Percentiles rank a stretch among this genome's conserved stretches.
Conservation (phyloP, 352 stramenopile genomes). For the Globisporangium acanthophoron region DNA sequence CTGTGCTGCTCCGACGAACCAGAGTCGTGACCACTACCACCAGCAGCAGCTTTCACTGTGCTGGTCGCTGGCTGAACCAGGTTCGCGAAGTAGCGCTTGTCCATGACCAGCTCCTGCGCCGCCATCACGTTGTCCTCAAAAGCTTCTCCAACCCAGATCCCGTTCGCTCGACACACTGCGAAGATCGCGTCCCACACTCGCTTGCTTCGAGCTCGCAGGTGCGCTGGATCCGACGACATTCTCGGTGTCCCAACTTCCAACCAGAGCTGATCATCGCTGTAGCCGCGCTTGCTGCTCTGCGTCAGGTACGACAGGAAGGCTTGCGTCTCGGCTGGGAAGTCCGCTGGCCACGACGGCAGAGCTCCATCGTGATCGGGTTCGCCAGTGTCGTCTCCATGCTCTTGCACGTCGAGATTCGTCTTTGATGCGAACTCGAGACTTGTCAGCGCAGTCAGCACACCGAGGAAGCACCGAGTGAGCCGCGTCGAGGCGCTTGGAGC, state of each 20-base stretch:
- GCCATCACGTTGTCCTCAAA: slow-evolving; percentile 25
- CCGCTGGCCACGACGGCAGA: background rate
- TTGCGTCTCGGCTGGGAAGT: slow-evolving; percentile 6
- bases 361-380: background rate
- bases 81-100: slow-evolving; percentile 12
- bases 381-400: background rate
- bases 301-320: slow-evolving; percentile 10
- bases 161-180: slow-evolving; percentile 22
- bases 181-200: slow-evolving; percentile 29
- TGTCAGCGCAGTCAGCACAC: slow-evolving; percentile 2
- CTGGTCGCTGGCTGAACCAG: background rate
- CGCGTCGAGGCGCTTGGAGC: slow-evolving; percentile 7
- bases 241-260: background rate
- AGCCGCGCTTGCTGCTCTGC: slow-evolving; percentile 6
- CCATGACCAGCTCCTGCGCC: slow-evolving; percentile 34
- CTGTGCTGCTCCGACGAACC: background rate
- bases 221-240: background rate
- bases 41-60: background rate
- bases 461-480: slow-evolving; percentile 11
- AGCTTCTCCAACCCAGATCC: slow-evolving; percentile 30
- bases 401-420: background rate
- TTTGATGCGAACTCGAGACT: background rate
- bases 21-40: background rate
- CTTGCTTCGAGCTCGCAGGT: slow-evolving; percentile 8
- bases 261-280: background rate